Percentiles rank a stretch among this genome's conserved stretches.
These are phyloP conservation scores for Ogataea degrootiae DNA, from an alignment of 805 yeast genomes.

Conservation along the genomic window DNA sequence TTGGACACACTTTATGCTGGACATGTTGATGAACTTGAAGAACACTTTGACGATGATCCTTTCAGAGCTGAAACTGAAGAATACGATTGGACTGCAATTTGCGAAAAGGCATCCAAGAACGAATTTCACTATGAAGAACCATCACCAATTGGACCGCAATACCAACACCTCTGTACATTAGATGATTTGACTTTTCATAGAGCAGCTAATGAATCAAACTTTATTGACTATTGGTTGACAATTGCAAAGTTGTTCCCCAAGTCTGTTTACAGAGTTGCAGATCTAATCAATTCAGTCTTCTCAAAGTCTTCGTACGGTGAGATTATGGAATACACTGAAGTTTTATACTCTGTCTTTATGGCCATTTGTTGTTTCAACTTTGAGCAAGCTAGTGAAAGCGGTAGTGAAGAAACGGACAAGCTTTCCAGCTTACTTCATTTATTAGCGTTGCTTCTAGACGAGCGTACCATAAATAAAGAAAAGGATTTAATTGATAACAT, in stretches of 20 bases:
- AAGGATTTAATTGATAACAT: constrained; percentile 34
- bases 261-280: constrained; percentile 31
- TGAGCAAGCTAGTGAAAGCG: constrained; percentile 5
- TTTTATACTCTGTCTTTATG: constrained; percentile 34
- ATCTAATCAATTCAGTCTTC: constrained; percentile 34
- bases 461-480: constrained; percentile 33
- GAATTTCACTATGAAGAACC: constrained; percentile 22
- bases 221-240: constrained; percentile 39
- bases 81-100: constrained; percentile 17
- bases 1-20: constrained; percentile 16
- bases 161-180: constrained; percentile 31
- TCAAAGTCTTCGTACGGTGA: constrained; percentile 29
- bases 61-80: constrained; percentile 8
- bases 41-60: constrained; percentile 28
- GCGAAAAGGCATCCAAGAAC: constrained; percentile 12
- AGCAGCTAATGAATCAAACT: constrained; percentile 30
- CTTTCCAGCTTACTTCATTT: constrained; percentile 39
- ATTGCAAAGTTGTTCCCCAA: constrained; percentile 41
- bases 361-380: constrained; percentile 33
- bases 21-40: constrained; percentile 21
- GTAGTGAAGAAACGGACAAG: constrained; percentile 18
- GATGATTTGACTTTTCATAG: constrained; percentile 39
- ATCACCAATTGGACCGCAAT: constrained; percentile 35
- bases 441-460: constrained; percentile 38
- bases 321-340: constrained; percentile 30